Evolutionary conservation across 108 stramenopile genomes (phyloP).

Genomic region (Skeletonema tropicum): DNA sequence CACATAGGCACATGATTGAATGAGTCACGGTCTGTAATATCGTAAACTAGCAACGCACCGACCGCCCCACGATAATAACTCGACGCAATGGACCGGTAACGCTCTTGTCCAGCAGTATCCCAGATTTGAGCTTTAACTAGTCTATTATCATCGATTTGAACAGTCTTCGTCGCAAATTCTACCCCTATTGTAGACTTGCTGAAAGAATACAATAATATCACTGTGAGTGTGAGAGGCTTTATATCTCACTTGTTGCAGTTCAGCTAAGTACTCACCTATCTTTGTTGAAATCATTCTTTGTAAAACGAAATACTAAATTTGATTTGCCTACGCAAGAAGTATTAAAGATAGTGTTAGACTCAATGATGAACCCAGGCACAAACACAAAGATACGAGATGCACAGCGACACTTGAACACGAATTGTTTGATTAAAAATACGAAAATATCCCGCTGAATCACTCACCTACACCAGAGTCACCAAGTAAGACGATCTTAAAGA

Average conservation of each 20-base stretch:
- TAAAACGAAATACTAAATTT: conserved; percentile 67
- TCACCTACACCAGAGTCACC: conserved; percentile 93
- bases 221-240: not conserved
- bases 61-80: conserved; percentile 93
- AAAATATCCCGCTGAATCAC: not conserved
- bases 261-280: conserved; percentile 23
- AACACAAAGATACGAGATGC: too few species aligned
- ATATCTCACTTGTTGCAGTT: not conserved
- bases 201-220: not conserved
- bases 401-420: too few species aligned
- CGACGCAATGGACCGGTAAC: conserved; percentile 87
- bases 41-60: conserved; percentile 92
- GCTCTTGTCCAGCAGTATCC: conserved; percentile 95
- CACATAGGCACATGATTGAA: conserved; percentile 79
- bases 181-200: conserved; percentile 75
- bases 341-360: not conserved
- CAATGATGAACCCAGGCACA: not conserved
- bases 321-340: conserved; percentile 55
- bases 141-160: conserved; percentile 67
- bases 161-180: conserved; percentile 71
- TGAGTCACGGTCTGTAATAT: conserved; percentile 81
- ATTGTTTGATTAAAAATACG: too few species aligned
- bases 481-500: conserved; percentile 94
- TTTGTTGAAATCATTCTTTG: conserved; percentile 71
- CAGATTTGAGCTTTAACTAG: conserved; percentile 93